These are phyloP conservation scores for Bipolaris victoriae DNA, from an alignment of 2,329 filamentous ascomycete species.

Conservation along the genomic window DNA sequence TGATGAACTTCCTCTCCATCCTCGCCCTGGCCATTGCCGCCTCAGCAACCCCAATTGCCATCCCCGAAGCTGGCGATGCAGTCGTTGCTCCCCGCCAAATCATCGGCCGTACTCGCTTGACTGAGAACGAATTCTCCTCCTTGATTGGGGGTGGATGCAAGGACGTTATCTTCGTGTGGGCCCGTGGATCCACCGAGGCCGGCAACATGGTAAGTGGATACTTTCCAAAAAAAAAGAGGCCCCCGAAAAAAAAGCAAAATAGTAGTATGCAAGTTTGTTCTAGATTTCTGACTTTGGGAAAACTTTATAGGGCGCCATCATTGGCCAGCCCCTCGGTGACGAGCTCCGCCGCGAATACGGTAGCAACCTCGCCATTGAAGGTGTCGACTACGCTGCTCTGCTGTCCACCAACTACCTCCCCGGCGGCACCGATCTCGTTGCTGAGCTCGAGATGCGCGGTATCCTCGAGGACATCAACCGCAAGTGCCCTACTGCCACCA, in stretches of 20 bases:
- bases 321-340: constrained; percentile 7
- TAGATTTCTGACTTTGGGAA: neutral
- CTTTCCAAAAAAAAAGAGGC: neutral
- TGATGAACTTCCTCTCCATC: constrained; percentile 1
- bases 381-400: constrained; percentile 7
- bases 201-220: constrained; percentile 3
- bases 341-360: constrained; percentile 9
- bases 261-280: too few species aligned
- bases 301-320: neutral
- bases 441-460: constrained; percentile 5
- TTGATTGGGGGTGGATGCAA: constrained; percentile 1
- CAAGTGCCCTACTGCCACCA: constrained; percentile 1
- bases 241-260: neutral
- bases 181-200: constrained; percentile 5
- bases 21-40: constrained; percentile 4
- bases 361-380: constrained; percentile 2
- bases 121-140: constrained; percentile 4
- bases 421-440: constrained; percentile 4
- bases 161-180: constrained; percentile 9
- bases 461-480: constrained; percentile 2
- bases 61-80: neutral
- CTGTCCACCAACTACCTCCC: constrained; percentile 8
- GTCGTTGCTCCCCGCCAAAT: constrained; percentile 4
- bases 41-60: constrained; percentile 1
- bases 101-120: constrained; percentile 1